Percentiles rank a stretch among this genome's conserved stretches.
Conservation (phyloP, 1,284 basidiomycete species). For the Psilocybe mexicana region DNA sequence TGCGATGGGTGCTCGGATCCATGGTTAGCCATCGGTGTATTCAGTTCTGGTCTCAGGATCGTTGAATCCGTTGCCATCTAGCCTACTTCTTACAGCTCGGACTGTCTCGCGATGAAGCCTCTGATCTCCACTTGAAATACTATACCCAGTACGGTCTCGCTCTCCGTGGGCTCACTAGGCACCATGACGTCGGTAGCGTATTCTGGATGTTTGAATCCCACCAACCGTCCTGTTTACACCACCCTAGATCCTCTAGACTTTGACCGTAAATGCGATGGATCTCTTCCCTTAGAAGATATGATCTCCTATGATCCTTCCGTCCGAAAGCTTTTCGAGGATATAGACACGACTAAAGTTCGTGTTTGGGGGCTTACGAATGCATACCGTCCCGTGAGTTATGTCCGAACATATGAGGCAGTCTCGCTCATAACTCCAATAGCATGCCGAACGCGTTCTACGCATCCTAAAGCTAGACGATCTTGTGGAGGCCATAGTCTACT, state of each 20-base stretch:
- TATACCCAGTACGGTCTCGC: constrained; percentile 84
- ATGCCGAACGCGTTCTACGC: constrained; percentile 77
- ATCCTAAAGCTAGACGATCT: constrained; percentile 76
- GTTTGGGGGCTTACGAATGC: constrained; percentile 86
- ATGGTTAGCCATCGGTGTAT: constrained; percentile 45
- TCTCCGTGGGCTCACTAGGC: constrained; percentile 77
- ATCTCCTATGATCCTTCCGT: constrained; percentile 67
- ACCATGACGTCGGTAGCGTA: constrained; percentile 74
- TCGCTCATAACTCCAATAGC: constrained; percentile 41
- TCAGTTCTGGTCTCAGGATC: not conserved
- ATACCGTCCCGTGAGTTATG: constrained; percentile 58
- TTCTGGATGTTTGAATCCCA: not conserved
- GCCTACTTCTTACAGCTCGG: constrained; percentile 79
- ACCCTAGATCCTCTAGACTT: constrained; percentile 81
- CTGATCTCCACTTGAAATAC: constrained; percentile 72
- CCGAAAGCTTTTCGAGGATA: constrained; percentile 72
- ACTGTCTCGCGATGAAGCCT: constrained; percentile 68
- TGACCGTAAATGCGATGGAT: constrained; percentile 81
- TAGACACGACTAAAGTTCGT: constrained; percentile 76
- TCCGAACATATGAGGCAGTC: not conserved
- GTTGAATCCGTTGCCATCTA: constrained; percentile 27
- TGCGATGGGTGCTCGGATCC: constrained; percentile 81
- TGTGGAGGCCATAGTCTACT: constrained; percentile 80
- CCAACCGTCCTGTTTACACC: not conserved
- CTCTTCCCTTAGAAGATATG: constrained; percentile 81